phyloP scores from a whole-genome alignment of 768 basidiomycete species.

The Termitomyces sp. region DNA sequence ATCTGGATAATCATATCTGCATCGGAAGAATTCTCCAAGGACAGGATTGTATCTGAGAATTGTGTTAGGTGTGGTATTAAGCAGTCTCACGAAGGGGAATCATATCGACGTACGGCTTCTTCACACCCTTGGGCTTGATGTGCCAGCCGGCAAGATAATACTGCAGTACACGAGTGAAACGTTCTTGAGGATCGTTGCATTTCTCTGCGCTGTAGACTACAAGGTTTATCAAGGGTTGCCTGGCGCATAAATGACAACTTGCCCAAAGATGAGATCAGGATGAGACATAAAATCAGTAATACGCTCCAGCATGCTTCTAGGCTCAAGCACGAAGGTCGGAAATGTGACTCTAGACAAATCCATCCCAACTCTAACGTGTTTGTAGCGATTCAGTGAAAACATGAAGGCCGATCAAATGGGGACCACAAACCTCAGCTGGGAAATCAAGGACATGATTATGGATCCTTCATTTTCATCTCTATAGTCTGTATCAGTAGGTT shows the following conservation, averaged over 20 bases:
- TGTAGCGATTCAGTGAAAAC: background rate
- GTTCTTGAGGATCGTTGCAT: slow-evolving; percentile 80
- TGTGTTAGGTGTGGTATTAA: slow-evolving; percentile 3
- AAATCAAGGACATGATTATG: slow-evolving; percentile 81
- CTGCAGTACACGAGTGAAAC: slow-evolving; percentile 86
- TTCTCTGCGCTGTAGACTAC: slow-evolving; percentile 60
- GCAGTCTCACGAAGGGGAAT: background rate
- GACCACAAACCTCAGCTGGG: slow-evolving; percentile 72
- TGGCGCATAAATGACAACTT: slow-evolving; percentile 27
- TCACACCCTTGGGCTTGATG: slow-evolving; percentile 98
- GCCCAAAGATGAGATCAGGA: slow-evolving; percentile 96
- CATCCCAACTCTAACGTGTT: slow-evolving; percentile 77
- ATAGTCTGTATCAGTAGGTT: slow-evolving; percentile 33
- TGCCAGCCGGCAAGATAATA: slow-evolving; percentile 99
- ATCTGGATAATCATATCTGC: slow-evolving; percentile 88
- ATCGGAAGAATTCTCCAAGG: slow-evolving; percentile 97
- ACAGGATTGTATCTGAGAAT: slow-evolving; percentile 85
- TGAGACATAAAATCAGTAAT: slow-evolving; percentile 99
- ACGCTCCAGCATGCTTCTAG: slow-evolving; percentile 94
- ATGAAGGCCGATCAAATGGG: slow-evolving; percentile 1
- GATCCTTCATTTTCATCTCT: slow-evolving; percentile 95
- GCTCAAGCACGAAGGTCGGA: slow-evolving; percentile 94
- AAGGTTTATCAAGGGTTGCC: background rate
- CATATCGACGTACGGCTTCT: slow-evolving; percentile 80
- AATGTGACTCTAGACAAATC: slow-evolving; percentile 93